Conservation (phyloP, 2,329 filamentous ascomycete genomes). For the Metarhizium robertsii region DNA sequence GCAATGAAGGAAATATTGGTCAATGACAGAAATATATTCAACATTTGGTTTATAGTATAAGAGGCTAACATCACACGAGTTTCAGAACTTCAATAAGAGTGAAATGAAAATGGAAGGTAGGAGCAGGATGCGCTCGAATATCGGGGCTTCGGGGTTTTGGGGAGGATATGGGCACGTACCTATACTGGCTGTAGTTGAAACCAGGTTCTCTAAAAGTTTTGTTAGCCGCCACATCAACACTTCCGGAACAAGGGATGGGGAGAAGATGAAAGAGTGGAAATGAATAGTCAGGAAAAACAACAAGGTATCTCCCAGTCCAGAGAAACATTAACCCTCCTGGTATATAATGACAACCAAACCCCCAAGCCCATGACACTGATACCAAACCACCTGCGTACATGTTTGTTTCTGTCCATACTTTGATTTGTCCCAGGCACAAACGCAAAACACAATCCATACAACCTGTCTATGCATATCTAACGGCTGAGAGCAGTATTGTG, state of each 20-base stretch:
- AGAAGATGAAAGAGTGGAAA: neutral
- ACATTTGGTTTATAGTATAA: too few species aligned
- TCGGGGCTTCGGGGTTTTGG: neutral
- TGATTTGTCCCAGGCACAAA: neutral
- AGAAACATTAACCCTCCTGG: neutral
- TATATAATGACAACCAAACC: neutral
- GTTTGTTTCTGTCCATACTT: neutral
- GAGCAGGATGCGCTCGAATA: neutral
- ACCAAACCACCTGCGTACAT: neutral
- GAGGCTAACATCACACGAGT: too few species aligned
- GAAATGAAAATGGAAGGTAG: neutral
- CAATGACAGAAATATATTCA: too few species aligned
- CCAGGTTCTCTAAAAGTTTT: constrained; percentile 4
- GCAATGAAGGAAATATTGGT: too few species aligned
- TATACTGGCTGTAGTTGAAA: neutral
- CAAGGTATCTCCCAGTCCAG: neutral
- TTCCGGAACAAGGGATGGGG: neutral
- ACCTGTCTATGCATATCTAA: neutral
- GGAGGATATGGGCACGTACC: neutral
- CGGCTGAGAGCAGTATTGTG: neutral
- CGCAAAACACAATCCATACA: neutral
- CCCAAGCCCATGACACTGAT: neutral
- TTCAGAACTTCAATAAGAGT: too few species aligned
- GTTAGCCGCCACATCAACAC: constrained; percentile 4
- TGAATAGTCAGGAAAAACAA: neutral